phyloP scores from a whole-genome alignment of 2,329 filamentous ascomycete genomes.

The Stromatinia cepivora region DNA sequence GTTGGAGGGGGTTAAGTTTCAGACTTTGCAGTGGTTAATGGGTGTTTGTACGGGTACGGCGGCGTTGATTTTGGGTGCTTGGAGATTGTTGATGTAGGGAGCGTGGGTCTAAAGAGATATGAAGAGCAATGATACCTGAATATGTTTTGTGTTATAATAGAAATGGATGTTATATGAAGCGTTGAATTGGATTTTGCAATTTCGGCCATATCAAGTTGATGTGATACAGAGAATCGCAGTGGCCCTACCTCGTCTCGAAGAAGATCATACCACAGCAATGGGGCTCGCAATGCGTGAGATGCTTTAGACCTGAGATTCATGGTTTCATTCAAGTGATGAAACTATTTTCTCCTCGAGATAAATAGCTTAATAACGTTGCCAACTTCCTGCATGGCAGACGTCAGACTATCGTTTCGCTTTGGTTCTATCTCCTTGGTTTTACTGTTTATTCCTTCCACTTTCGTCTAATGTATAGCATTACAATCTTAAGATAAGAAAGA shows the following conservation, averaged over 20 bases:
- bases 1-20: constrained; percentile 96
- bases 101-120: neutral
- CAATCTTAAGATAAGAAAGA: no score
- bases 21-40: constrained; percentile 97
- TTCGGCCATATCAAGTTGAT: neutral
- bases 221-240: neutral
- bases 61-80: constrained; percentile 67
- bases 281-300: neutral
- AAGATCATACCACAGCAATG: neutral
- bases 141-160: constrained; percentile 6
- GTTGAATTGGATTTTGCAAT: neutral
- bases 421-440: neutral
- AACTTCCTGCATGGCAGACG: neutral
- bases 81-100: constrained; percentile 65
- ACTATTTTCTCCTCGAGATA: neutral
- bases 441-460: no score
- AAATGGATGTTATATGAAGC: neutral
- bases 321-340: neutral
- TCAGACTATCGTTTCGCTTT: neutral
- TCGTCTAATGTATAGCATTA: no score
- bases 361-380: neutral
- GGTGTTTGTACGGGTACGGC: constrained; percentile 72
- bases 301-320: no score
- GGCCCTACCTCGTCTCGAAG: neutral
- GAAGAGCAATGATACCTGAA: constrained; percentile 4